These are phyloP conservation scores for Paecilomyces variotii DNA, from an alignment of 2,329 filamentous ascomycete species.

Conservation along the genomic window DNA sequence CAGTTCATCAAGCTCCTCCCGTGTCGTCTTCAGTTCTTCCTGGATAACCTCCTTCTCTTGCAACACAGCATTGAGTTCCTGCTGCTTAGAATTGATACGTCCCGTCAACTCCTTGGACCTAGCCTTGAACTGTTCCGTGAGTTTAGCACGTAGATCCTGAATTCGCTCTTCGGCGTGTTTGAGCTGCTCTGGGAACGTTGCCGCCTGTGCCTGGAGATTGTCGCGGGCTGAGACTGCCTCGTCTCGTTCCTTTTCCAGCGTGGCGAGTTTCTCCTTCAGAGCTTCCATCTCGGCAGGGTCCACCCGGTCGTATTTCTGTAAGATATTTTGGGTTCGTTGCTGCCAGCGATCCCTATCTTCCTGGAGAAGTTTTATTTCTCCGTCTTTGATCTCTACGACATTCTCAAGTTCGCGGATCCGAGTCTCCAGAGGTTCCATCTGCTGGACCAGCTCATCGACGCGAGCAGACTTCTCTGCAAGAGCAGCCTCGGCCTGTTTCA, in stretches of 20 bases:
- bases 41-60: conserved; percentile 64
- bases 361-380: conserved; percentile 80
- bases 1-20: conserved; percentile 47
- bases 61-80: conserved; percentile 38
- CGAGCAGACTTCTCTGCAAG: conserved; percentile 66
- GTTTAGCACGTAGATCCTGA: conserved; percentile 40
- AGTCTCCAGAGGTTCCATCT: conserved; percentile 74
- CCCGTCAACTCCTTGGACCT: conserved; percentile 56
- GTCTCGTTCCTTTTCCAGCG: conserved; percentile 58
- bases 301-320: conserved; percentile 91
- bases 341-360: conserved; percentile 93
- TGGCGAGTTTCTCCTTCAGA: conserved; percentile 68
- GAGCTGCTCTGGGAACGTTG: conserved; percentile 41
- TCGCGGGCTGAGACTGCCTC: conserved; percentile 51
- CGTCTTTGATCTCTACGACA: conserved; percentile 70
- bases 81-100: conserved; percentile 48
- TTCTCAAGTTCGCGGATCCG: conserved; percentile 76
- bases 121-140: conserved; percentile 46
- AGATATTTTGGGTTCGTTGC: conserved; percentile 88
- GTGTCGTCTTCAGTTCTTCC: conserved; percentile 55
- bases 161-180: conserved; percentile 40
- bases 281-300: conserved; percentile 89
- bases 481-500: conserved; percentile 67
- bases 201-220: conserved; percentile 43
- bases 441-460: conserved; percentile 64